Conservation (phyloP, 2,329 filamentous ascomycete genomes). For the Penicillium vulpinum region DNA sequence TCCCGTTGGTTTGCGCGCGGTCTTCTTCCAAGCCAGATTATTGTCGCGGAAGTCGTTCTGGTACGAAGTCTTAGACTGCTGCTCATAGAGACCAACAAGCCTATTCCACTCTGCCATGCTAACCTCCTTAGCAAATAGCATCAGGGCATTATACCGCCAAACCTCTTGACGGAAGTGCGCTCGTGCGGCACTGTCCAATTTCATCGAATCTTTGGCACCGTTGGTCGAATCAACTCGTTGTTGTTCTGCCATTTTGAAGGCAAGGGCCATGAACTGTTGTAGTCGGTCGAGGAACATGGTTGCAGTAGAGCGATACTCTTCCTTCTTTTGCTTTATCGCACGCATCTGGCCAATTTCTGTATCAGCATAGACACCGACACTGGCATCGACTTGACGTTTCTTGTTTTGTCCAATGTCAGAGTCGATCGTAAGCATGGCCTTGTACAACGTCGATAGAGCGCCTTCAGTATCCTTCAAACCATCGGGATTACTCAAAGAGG, state of each 20-base stretch:
- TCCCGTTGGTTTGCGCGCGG: conserved; percentile 69
- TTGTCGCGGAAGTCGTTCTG: conserved; percentile 79
- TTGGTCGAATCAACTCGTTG: conserved; percentile 62
- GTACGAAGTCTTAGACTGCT: conserved; percentile 73
- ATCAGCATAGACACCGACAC: conserved; percentile 64
- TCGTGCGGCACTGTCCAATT: conserved; percentile 70
- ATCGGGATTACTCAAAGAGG: conserved; percentile 68
- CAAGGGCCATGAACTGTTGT: conserved; percentile 76
- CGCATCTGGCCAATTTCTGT: conserved; percentile 82
- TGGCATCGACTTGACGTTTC: conserved; percentile 51
- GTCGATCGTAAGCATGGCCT: conserved; percentile 91
- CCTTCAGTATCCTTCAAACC: conserved; percentile 77
- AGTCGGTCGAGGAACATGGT: conserved; percentile 74
- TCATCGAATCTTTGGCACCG: conserved; percentile 48
- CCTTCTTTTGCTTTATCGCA: conserved; percentile 90
- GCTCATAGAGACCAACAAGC: conserved; percentile 77
- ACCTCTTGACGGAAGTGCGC: conserved; percentile 70
- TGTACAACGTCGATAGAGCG: conserved; percentile 78
- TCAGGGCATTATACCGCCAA: conserved; percentile 84
- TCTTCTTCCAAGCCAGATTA: conserved; percentile 74
- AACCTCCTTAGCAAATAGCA: conserved; percentile 85
- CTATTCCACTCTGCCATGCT: conserved; percentile 79
- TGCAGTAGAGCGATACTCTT: conserved; percentile 78
- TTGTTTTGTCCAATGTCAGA: conserved; percentile 66
- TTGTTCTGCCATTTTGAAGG: conserved; percentile 74